These are phyloP conservation scores for Microbotryum silenes-acaulis DNA, from an alignment of 1,284 basidiomycete genomes.

Conservation along the genomic window DNA sequence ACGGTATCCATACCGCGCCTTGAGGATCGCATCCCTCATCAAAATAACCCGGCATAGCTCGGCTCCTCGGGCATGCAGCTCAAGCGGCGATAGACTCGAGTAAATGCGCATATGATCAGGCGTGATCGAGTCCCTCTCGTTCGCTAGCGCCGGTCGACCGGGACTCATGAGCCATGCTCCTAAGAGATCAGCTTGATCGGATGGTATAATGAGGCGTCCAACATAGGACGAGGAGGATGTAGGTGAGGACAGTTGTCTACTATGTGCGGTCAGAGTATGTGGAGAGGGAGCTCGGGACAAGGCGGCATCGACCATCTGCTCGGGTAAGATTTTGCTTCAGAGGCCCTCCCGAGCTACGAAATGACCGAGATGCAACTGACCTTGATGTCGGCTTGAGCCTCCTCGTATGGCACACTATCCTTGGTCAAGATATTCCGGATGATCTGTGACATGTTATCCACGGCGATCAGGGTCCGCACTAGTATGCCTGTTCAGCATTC, in stretches of 20 bases:
- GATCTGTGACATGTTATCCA: not conserved
- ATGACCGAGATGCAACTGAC: not conserved
- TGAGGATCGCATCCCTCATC: slow-evolving; percentile 8
- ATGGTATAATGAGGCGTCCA: slow-evolving; percentile 15
- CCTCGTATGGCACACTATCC: slow-evolving; percentile 19
- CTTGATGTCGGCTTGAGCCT: slow-evolving; percentile 14
- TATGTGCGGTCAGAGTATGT: slow-evolving; percentile 6
- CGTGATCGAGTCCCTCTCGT: slow-evolving; percentile 16
- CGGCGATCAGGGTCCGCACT: too few relatives aligned
- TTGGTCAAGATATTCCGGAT: slow-evolving; percentile 24
- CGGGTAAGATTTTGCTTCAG: not conserved
- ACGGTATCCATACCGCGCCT: slow-evolving; percentile 9
- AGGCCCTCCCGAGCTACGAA: too few relatives aligned
- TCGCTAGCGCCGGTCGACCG: slow-evolving; percentile 6
- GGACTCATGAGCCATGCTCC: slow-evolving; percentile 14
- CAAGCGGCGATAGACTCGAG: slow-evolving; percentile 23
- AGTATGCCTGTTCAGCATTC: not conserved
- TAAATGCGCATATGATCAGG: slow-evolving; percentile 29
- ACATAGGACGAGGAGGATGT: slow-evolving; percentile 7
- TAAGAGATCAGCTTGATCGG: slow-evolving; percentile 18
- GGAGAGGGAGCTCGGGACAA: slow-evolving; percentile 8
- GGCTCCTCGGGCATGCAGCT: slow-evolving; percentile 24
- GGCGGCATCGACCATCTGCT: slow-evolving; percentile 19
- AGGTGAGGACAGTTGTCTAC: slow-evolving; percentile 8
- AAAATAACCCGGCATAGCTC: slow-evolving; percentile 23